Evolutionary conservation across 1,139 yeast species (phyloP), one percentile per base, ranked within the genome.

Genomic region (Candida buenavistaensis): DNA sequence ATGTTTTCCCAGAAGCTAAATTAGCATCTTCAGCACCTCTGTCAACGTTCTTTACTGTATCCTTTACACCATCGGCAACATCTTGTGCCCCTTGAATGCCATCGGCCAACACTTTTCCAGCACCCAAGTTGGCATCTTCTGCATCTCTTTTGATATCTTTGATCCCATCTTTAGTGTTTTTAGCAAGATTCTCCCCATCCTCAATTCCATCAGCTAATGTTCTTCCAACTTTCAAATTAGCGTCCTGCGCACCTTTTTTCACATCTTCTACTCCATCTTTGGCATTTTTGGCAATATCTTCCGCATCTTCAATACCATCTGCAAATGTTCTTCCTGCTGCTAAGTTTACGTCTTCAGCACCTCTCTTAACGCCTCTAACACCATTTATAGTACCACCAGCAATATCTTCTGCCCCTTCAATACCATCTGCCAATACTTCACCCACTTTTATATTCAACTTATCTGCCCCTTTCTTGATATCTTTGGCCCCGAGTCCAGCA

Each of bases 71-170:
- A 7, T 23, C 32, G 9, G 35, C 35, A 6, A 28, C 31, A 11
- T 36, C 33, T 23, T 37, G 34, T 2, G 39, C 41, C 4, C 35
- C 39, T 13, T 38, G 29, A 22, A 38, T 30, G 10, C 30, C 36
- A 11, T 17, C 25, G 8, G 43, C 38, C 5, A 33, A 22, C n/a
- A 32, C 23, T 22, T 32, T 34, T 1, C 43, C 43, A 11, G 31
- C 30, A 4, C 28, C 21, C 20, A 37, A 28, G 19, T 40, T 40
- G 2, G 31, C 33, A 6, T 30, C 31, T n/a, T 32, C 23, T 3
- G 33, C 36, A 1, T 23, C 33, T 22, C 26, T 14, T 14, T 36
- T 31, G 14, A 20, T 14, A 23, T 27, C 34, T n/a, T 26, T 17
- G 3, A 13, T 17, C 6, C 20, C 19, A 9, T 22, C 22, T 6